Percentiles rank a stretch among this genome's conserved stretches.
These are phyloP conservation scores for Xerocomus amazonicus DNA, from an alignment of 1,284 basidiomycete genomes.

Conservation along the genomic window DNA sequence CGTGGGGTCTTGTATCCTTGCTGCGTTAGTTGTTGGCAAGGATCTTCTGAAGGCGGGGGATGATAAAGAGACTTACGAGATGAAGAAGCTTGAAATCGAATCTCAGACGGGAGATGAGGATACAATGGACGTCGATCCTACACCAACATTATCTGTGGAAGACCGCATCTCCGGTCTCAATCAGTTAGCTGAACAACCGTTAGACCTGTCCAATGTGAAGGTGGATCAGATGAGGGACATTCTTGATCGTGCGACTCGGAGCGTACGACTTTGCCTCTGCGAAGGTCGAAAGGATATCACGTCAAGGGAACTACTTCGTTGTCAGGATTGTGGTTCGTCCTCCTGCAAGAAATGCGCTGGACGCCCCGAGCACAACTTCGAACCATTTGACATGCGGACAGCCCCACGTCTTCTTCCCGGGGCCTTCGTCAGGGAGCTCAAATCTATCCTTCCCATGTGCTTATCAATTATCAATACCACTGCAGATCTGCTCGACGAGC, in stretches of 20 bases:
- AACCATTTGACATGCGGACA: slow-evolving; percentile 46
- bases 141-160: slow-evolving; percentile 32
- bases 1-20: slow-evolving; percentile 86
- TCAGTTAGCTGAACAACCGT: slow-evolving; percentile 52
- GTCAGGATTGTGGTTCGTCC: slow-evolving; percentile 73
- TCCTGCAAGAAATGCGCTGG: slow-evolving; percentile 87
- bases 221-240: slow-evolving; percentile 51
- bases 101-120: slow-evolving; percentile 39
- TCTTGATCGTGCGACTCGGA: slow-evolving; percentile 64
- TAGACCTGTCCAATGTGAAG: slow-evolving; percentile 66
- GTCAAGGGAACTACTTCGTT: slow-evolving; percentile 64
- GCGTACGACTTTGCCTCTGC: slow-evolving; percentile 80
- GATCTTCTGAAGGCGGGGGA: slow-evolving; percentile 63
- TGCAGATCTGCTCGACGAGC: slow-evolving; percentile 47
- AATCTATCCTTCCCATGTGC: slow-evolving; percentile 85
- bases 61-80: slow-evolving; percentile 61
- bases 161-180: slow-evolving; percentile 71
- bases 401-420: slow-evolving; percentile 62
- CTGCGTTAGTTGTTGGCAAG: slow-evolving; percentile 70
- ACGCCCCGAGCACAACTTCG: slow-evolving; percentile 81
- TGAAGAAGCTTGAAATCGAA: slow-evolving; percentile 44
- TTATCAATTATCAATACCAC: slow-evolving; percentile 59
- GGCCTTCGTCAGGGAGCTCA: slow-evolving; percentile 73
- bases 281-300: slow-evolving; percentile 85
- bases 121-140: slow-evolving; percentile 46